Conservation (phyloP, 305 asterid genomes). For the Petunia hybrid region DNA sequence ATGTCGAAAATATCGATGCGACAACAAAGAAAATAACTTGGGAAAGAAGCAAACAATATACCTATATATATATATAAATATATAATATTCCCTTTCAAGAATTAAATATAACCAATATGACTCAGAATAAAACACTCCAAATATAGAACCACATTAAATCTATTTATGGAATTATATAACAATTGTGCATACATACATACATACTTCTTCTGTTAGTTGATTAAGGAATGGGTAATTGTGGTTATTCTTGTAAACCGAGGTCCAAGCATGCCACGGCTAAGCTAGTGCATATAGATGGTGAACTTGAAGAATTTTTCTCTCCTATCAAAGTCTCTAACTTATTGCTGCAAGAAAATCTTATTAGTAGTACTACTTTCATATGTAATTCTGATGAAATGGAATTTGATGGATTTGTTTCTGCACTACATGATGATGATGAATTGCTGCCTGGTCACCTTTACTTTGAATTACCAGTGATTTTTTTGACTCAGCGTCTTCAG, state of each 20-base stretch:
- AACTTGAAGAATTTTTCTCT: conserved; percentile 54
- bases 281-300: conserved; percentile 50
- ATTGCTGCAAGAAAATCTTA: conserved; percentile 17
- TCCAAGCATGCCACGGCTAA: conserved; percentile 44
- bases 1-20: neutral
- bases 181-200: too few relatives aligned
- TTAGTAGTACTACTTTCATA: conserved; percentile 46
- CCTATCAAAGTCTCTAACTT: conserved; percentile 50
- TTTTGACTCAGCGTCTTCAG: conserved; percentile 53
- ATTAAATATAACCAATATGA: too few relatives aligned
- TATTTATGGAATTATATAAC: too few relatives aligned
- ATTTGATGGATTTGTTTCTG: conserved; percentile 47
- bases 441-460: conserved; percentile 62
- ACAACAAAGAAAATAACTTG: neutral
- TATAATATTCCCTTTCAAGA: too few relatives aligned
- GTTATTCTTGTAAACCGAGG: conserved; percentile 40
- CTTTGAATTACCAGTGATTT: conserved; percentile 56
- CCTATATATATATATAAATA: too few relatives aligned
- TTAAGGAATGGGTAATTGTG: conserved; percentile 53
- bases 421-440: conserved; percentile 48
- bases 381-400: conserved; percentile 73
- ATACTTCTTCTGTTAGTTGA: too few relatives aligned
- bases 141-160: too few relatives aligned
- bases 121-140: too few relatives aligned
- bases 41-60: neutral